Evolutionary conservation across 2,329 filamentous ascomycete species (phyloP).

Genomic region (Onygenales sp.): DNA sequence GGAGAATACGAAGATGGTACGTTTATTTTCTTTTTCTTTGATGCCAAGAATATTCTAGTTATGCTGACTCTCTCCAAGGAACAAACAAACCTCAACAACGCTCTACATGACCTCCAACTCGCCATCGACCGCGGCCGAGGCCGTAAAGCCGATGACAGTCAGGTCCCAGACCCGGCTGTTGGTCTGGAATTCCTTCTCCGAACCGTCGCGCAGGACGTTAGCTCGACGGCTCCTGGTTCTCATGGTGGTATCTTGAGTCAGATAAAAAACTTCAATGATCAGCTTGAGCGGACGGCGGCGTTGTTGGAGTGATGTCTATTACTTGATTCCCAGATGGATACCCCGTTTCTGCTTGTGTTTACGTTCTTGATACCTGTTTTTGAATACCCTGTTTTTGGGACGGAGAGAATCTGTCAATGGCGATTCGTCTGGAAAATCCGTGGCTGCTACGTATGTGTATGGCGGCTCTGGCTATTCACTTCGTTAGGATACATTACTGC

Average conservation of each 20-base stretch:
- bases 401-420: too few relatives aligned
- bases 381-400: not conserved
- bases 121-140: constrained; percentile 29
- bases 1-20: constrained; percentile 27
- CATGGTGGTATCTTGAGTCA: constrained; percentile 33
- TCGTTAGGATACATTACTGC: too few relatives aligned
- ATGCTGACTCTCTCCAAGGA: constrained; percentile 16
- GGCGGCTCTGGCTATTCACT: too few relatives aligned
- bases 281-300: constrained; percentile 25
- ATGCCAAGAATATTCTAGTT: not conserved
- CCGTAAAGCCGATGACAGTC: constrained; percentile 13
- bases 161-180: constrained; percentile 9
- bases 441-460: too few relatives aligned
- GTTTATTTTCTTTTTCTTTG: constrained; percentile 2
- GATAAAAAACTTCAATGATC: constrained; percentile 33
- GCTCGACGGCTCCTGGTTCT: constrained; percentile 26
- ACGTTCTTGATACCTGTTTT: not conserved
- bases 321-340: not conserved
- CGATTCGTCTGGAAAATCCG: too few relatives aligned
- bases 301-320: not conserved
- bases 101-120: constrained; percentile 31
- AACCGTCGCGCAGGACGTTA: constrained; percentile 31
- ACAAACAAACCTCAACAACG: constrained; percentile 32
- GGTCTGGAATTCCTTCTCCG: constrained; percentile 36
- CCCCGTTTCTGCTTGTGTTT: not conserved